phyloP scores from a whole-genome alignment of 306 rosid genomes.

The Lathyrus sativus region DNA sequence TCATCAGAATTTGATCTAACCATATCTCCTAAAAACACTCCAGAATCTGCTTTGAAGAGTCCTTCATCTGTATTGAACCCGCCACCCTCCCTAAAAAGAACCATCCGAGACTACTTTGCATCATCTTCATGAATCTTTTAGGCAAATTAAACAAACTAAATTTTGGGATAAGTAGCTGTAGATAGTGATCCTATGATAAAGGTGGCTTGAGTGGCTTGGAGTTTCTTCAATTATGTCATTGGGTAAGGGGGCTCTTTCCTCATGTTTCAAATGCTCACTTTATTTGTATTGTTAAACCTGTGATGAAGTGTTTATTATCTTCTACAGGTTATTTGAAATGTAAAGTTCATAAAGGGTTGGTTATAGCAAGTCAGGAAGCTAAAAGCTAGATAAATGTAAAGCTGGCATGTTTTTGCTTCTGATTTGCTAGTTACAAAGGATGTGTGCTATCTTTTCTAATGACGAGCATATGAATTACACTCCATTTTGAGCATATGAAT shows the following conservation, averaged over 20 bases:
- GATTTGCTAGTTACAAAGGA: not conserved
- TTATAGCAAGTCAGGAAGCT: constrained; percentile 5
- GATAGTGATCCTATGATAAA: constrained; percentile 13
- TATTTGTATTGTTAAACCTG: not conserved
- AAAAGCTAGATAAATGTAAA: not conserved
- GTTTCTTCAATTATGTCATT: constrained; percentile 8
- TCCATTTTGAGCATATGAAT: no score
- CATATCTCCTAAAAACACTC: constrained; percentile 60
- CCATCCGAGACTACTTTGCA: constrained; percentile 83
- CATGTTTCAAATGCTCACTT: not conserved
- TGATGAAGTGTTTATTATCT: not conserved
- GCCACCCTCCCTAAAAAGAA: constrained; percentile 79
- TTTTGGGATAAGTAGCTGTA: constrained; percentile 30
- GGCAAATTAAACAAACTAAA: not conserved
- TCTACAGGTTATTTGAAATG: constrained; percentile 49
- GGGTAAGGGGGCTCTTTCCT: constrained; percentile 41
- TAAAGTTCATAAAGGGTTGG: constrained; percentile 31
- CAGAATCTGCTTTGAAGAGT: constrained; percentile 73
- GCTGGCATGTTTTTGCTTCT: not conserved
- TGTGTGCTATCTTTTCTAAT: not conserved
- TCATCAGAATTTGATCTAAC: constrained; percentile 40
- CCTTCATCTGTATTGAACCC: constrained; percentile 93
- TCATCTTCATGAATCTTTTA: constrained; percentile 46
- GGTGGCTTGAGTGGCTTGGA: constrained; percentile 28
- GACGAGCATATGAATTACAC: not conserved